A percentile compares a stretch with the other conserved stretches of the same genome.
Evolutionary conservation across 495 filamentous ascomycete species (phyloP).

Genomic region (Penicillium coffeae): DNA sequence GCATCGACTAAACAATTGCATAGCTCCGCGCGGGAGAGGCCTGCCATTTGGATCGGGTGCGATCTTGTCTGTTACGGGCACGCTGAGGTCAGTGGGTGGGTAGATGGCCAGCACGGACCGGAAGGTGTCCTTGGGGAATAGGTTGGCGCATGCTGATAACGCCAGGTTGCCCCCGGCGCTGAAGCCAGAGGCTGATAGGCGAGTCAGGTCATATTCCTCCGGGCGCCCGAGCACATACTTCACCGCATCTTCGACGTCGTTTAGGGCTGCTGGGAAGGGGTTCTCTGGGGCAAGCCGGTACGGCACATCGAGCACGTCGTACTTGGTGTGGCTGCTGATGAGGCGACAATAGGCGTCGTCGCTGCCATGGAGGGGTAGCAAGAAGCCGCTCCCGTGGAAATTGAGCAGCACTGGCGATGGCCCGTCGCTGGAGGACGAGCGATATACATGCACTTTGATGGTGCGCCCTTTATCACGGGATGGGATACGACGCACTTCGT

Average conservation of each 20-base stretch:
- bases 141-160: constrained; percentile 30
- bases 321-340: constrained; percentile 31
- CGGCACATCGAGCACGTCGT: constrained; percentile 51
- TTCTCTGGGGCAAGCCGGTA: constrained; percentile 79
- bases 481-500: constrained; percentile 35
- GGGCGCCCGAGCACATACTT: constrained; percentile 29
- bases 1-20: constrained; percentile 29
- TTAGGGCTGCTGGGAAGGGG: constrained; percentile 70
- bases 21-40: constrained; percentile 20
- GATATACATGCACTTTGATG: constrained; percentile 47
- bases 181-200: constrained; percentile 43
- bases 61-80: constrained; percentile 16
- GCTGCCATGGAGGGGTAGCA: constrained; percentile 38
- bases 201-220: constrained; percentile 31
- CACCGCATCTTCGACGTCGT: constrained; percentile 58
- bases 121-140: constrained; percentile 40
- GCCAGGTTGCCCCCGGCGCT: constrained; percentile 45
- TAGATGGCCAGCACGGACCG: constrained; percentile 40
- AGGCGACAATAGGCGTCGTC: constrained; percentile 42
- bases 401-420: constrained; percentile 43
- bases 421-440: constrained; percentile 13
- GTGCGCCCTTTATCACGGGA: constrained; percentile 40
- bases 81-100: constrained; percentile 33
- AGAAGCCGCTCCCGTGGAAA: constrained; percentile 43
- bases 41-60: constrained; percentile 22